These are phyloP conservation scores for Vitis rupestris DNA, from an alignment of 164 flowering plant genomes.

Conservation along the genomic window DNA sequence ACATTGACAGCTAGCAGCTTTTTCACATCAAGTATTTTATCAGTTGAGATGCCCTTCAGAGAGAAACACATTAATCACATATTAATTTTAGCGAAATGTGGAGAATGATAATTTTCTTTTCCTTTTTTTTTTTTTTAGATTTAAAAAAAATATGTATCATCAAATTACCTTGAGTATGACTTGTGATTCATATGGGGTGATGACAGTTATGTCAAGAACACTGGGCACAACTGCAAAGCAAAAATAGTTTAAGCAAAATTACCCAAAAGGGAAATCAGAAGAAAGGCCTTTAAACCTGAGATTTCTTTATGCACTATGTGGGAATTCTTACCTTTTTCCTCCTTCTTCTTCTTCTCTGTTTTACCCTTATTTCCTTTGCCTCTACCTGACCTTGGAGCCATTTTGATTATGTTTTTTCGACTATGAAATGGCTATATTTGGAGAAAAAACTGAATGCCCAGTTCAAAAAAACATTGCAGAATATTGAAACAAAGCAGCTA, in stretches of 20 bases:
- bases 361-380: slow-evolving; percentile 57
- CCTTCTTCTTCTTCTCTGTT: slow-evolving; percentile 81
- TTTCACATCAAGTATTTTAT: slow-evolving; percentile 82
- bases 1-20: slow-evolving; percentile 67
- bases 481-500: background rate
- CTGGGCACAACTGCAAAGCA: slow-evolving; percentile 61
- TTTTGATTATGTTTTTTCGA: slow-evolving; percentile 10
- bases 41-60: slow-evolving; percentile 92
- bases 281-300: background rate
- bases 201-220: slow-evolving; percentile 71
- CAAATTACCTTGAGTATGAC: slow-evolving; percentile 69
- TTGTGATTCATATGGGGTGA: slow-evolving; percentile 79
- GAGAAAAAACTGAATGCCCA: slow-evolving; percentile 5
- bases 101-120: background rate
- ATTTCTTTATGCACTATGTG: too few relatives aligned
- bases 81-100: background rate
- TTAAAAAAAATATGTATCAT: background rate
- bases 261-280: background rate
- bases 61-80: background rate
- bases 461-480: slow-evolving; percentile 5
- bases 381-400: slow-evolving; percentile 84
- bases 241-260: background rate
- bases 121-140: background rate
- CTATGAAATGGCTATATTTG: background rate
- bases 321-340: slow-evolving; percentile 63